A percentile compares a stretch with the other conserved stretches of the same genome.
phyloP scores from a whole-genome alignment of 257 asterid species.

The Knoxia roxburghii region DNA sequence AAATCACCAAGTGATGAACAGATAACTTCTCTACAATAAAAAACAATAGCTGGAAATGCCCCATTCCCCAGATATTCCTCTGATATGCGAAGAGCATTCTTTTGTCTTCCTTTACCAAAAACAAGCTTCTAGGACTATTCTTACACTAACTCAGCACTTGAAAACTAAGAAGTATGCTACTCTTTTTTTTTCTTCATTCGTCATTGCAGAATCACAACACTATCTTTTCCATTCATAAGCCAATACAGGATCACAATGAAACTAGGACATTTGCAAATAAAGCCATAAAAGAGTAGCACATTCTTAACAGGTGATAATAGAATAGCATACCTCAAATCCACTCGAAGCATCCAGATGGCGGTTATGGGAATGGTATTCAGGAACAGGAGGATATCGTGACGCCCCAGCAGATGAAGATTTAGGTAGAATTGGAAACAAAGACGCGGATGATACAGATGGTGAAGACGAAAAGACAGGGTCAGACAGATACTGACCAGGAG shows the following conservation, averaged over 20 bases:
- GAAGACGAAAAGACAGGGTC: conserved; percentile 38
- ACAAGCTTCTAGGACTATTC: not conserved
- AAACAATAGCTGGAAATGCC: not conserved
- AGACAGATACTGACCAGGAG: conserved; percentile 30
- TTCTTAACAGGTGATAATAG: not conserved
- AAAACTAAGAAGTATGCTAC: not conserved
- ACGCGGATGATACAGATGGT: conserved; percentile 36
- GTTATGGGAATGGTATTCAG: conserved; percentile 40
- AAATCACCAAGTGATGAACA: not conserved
- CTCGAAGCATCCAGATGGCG: conserved; percentile 31
- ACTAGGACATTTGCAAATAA: not conserved
- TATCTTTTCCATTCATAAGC: not conserved
- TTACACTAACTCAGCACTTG: not conserved
- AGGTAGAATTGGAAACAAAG: conserved; percentile 38
- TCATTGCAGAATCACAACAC: not conserved
- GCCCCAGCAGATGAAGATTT: conserved; percentile 34
- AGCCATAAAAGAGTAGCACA: not conserved
- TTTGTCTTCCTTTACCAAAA: not conserved
- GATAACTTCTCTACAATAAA: not conserved
- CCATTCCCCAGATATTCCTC: not conserved
- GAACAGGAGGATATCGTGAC: conserved; percentile 35
- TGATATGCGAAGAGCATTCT: not conserved
- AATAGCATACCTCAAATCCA: conserved; percentile 43
- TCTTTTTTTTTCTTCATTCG: not conserved
- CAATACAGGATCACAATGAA: not conserved